Evolutionary conservation across 2,329 filamentous ascomycete species (phyloP).

Genomic region (Scedosporium boydii): DNA sequence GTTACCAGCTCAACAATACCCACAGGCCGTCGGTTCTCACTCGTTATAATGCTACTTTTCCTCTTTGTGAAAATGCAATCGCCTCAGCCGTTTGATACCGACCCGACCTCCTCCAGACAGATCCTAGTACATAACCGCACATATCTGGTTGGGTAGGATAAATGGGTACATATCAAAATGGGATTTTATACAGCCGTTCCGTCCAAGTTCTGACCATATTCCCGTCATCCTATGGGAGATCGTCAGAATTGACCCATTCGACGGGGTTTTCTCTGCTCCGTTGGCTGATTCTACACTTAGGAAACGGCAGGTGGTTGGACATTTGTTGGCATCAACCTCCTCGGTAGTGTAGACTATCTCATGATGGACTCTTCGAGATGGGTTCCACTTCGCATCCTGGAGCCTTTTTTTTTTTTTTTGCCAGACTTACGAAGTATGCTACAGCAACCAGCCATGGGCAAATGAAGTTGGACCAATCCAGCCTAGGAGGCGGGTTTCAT

Average conservation of each 20-base stretch:
- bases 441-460: neutral
- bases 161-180: neutral
- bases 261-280: neutral
- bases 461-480: neutral
- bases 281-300: neutral
- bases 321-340: neutral
- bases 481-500: neutral
- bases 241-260: neutral
- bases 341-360: neutral
- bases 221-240: neutral
- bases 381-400: neutral
- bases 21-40: neutral
- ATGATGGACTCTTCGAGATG: neutral
- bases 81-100: no score
- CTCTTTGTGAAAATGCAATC: no score
- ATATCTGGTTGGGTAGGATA: slow-evolving; percentile 3
- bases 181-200: neutral
- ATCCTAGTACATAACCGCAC: slow-evolving; percentile 1
- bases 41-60: no score
- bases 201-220: neutral
- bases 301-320: neutral
- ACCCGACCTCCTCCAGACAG: neutral
- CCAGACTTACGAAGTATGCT: neutral
- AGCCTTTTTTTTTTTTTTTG: neutral
- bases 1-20: neutral